A percentile compares a stretch with the other conserved stretches of the same genome.
Conservation (phyloP, 139 green algal species). For the Desmodesmus armatus region DNA sequence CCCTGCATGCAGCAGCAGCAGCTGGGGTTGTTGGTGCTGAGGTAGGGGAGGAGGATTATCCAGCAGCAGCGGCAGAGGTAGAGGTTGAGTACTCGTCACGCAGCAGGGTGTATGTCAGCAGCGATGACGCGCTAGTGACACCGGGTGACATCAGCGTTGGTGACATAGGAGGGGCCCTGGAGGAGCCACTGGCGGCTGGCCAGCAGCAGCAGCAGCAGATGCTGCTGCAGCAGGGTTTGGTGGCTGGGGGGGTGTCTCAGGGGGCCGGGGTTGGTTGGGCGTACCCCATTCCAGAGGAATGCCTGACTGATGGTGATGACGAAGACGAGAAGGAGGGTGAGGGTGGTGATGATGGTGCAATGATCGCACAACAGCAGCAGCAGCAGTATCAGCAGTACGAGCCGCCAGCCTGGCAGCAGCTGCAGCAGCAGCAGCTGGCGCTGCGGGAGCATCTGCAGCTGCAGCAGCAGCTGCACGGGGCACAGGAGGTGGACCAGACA, state of each 20-base stretch:
- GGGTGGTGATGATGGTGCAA: no score
- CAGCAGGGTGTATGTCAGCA: background rate
- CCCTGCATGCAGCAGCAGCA: constrained; percentile 14
- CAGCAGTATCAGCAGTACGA: background rate
- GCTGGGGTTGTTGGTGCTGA: background rate
- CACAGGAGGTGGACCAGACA: background rate
- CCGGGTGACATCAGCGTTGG: constrained; percentile 4
- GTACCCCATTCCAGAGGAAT: no score
- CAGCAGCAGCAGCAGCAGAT: constrained; percentile 1
- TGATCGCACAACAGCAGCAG: background rate
- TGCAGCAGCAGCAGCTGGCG: background rate
- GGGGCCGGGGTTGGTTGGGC: no score
- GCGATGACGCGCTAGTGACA: background rate
- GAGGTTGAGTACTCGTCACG: no score
- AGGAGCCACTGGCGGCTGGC: background rate
- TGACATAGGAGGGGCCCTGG: background rate
- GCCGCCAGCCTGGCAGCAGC: background rate
- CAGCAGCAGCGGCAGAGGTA: constrained; percentile 4
- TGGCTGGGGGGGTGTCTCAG: no score
- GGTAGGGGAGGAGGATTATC: background rate
- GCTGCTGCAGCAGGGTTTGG: background rate
- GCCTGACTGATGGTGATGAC: no score
- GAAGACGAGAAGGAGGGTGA: no score
- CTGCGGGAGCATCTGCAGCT: background rate
- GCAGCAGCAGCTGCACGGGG: constrained; percentile 18